A percentile compares a stretch with the other conserved stretches of the same genome.
phyloP scores from a whole-genome alignment of 345 rosid species.

The Acer negundo region DNA sequence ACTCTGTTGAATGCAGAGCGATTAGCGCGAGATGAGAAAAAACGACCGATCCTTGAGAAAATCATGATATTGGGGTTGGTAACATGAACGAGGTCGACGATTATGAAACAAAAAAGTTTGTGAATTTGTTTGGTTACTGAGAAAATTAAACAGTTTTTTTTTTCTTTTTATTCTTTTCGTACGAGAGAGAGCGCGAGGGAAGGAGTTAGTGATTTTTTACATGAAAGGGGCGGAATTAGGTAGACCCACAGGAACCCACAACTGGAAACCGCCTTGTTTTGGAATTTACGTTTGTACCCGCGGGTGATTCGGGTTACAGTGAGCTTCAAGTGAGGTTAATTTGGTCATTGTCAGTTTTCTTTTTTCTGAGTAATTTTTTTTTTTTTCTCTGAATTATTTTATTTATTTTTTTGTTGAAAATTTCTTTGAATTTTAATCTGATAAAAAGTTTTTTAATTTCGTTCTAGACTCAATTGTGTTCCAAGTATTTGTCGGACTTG shows the following conservation, averaged over 20 bases:
- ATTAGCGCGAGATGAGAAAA: slow-evolving; percentile 22
- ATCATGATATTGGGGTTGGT: slow-evolving; percentile 23
- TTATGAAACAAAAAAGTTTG: background rate
- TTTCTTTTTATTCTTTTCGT: background rate
- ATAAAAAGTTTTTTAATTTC: no score
- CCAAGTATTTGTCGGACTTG: no score
- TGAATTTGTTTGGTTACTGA: background rate
- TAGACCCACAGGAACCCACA: background rate
- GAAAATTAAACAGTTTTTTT: background rate
- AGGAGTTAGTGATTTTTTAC: background rate
- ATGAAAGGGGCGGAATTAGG: background rate
- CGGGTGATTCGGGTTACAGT: background rate
- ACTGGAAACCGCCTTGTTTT: background rate
- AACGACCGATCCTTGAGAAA: slow-evolving; percentile 33
- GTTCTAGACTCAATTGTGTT: background rate
- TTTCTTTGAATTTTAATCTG: background rate
- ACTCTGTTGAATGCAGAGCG: slow-evolving; percentile 30
- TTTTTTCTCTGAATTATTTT: background rate
- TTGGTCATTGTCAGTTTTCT: background rate
- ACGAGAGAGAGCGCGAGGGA: background rate
- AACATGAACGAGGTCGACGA: slow-evolving; percentile 16
- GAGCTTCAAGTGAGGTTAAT: background rate
- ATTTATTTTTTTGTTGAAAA: background rate
- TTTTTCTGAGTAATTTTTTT: background rate
- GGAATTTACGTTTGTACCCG: background rate